Evolutionary conservation across 352 stramenopile genomes (phyloP).

Genomic region (Thraustochytrium sp.): DNA sequence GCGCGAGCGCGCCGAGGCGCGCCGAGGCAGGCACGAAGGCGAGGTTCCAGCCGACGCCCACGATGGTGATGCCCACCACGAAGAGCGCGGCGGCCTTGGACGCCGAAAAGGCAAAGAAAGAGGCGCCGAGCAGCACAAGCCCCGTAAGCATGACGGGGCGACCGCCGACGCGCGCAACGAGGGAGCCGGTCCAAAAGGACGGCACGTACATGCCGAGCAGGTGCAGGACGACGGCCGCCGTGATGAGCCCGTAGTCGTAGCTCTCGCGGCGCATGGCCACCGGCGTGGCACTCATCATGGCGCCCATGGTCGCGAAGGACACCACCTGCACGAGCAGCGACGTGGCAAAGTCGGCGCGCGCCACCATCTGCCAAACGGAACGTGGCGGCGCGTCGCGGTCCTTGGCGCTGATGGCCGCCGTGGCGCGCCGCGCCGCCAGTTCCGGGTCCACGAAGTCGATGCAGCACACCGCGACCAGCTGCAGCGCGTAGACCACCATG

Average conservation of each 20-base stretch:
- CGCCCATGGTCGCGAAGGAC: slow-evolving; percentile 59
- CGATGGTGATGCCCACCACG: not conserved
- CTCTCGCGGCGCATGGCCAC: slow-evolving; percentile 61
- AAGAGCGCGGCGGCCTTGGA: not conserved
- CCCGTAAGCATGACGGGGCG: not conserved
- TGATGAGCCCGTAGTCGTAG: not conserved
- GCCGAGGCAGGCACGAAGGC: not conserved
- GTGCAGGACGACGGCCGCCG: not conserved
- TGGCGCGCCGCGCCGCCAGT: not conserved
- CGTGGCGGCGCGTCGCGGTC: not conserved
- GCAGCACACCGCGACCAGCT: not conserved
- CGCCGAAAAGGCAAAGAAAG: not conserved
- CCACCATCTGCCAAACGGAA: not conserved
- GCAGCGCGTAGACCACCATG: not conserved
- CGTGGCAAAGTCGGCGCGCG: not conserved
- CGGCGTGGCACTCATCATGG: slow-evolving; percentile 60
- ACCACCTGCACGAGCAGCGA: not conserved
- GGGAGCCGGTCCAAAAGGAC: not conserved
- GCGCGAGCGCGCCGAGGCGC: not conserved
- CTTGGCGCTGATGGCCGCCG: not conserved
- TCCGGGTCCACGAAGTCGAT: not conserved
- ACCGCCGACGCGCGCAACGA: not conserved
- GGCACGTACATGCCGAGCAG: slow-evolving; percentile 27
- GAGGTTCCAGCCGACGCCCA: slow-evolving; percentile 26
- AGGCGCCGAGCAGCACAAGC: not conserved